phyloP scores from a whole-genome alignment of 768 basidiomycete genomes.

The Lyophyllum decastes region DNA sequence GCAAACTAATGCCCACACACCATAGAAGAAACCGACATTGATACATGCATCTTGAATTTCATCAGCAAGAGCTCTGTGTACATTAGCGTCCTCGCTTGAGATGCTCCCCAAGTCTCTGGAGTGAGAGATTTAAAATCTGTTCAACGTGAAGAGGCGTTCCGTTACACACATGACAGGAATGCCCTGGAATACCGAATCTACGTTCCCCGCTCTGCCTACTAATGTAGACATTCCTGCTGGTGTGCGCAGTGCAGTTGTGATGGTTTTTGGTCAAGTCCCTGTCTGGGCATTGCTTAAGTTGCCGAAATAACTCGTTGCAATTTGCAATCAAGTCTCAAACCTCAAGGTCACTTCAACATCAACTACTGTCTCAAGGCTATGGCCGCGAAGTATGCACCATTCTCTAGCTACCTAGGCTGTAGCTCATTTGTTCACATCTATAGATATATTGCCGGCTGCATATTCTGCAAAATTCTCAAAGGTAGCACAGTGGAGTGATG shows the following conservation, averaged over 20 bases:
- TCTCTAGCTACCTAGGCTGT: neutral
- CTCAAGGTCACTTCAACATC: neutral
- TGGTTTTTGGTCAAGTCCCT: neutral
- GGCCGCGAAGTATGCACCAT: conserved; percentile 36
- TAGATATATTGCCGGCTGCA: conserved; percentile 64
- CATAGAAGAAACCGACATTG: conserved; percentile 85
- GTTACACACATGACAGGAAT: conserved; percentile 40
- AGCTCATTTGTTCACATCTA: neutral
- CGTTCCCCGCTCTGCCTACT: conserved; percentile 18
- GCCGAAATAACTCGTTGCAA: neutral
- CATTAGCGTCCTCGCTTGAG: conserved; percentile 30
- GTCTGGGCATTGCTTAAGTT: conserved; percentile 1
- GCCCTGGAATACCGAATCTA: conserved; percentile 29
- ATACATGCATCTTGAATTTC: conserved; percentile 76
- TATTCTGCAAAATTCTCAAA: conserved; percentile 97
- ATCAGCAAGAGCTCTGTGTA: conserved; percentile 48
- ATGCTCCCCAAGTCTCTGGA: conserved; percentile 47
- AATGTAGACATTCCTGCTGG: conserved; percentile 24
- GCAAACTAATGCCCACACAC: conserved; percentile 31
- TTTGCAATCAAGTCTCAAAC: no score
- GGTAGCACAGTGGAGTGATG: conserved; percentile 42
- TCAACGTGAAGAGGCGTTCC: neutral
- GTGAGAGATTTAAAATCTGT: neutral
- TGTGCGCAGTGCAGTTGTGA: neutral
- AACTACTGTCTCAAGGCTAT: conserved; percentile 21